Conservation (phyloP, 257 asterid genomes). For the Solanum pennellii region DNA sequence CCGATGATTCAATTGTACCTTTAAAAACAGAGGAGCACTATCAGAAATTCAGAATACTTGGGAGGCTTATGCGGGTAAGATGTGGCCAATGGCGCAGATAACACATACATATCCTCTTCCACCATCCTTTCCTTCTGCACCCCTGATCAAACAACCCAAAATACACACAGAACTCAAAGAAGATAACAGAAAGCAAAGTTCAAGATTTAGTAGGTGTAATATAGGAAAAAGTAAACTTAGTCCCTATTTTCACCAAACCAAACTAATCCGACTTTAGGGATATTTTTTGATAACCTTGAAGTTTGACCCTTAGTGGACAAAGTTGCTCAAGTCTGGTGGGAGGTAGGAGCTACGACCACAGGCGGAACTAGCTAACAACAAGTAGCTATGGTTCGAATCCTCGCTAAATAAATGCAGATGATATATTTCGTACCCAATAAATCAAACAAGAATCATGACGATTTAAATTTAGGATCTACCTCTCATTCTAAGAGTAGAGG, state of each 20-base stretch:
- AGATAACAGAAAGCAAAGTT: background rate
- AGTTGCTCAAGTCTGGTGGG: background rate
- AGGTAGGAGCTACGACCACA: background rate
- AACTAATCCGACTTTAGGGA: background rate
- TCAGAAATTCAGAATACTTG: conserved; percentile 55
- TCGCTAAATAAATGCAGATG: background rate
- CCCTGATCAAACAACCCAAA: conserved; percentile 35
- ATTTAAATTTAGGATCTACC: background rate
- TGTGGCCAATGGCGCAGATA: conserved; percentile 61
- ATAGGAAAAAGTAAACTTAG: background rate
- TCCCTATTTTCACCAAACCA: background rate
- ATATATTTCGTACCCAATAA: background rate
- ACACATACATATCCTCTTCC: conserved; percentile 85
- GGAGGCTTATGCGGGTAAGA: conserved; percentile 87
- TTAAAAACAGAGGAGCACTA: conserved; percentile 84
- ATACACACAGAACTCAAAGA: conserved; percentile 6
- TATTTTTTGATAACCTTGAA: background rate
- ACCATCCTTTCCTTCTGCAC: conserved; percentile 97
- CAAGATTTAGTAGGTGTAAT: background rate
- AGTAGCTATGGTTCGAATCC: background rate
- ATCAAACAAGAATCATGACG: background rate
- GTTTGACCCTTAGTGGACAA: background rate
- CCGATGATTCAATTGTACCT: conserved; percentile 32
- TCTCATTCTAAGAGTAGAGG: background rate
- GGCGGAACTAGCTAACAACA: background rate